A percentile compares a stretch with the other conserved stretches of the same genome.
phyloP scores from a whole-genome alignment of 257 asterid species.

The Echites panduratus region DNA sequence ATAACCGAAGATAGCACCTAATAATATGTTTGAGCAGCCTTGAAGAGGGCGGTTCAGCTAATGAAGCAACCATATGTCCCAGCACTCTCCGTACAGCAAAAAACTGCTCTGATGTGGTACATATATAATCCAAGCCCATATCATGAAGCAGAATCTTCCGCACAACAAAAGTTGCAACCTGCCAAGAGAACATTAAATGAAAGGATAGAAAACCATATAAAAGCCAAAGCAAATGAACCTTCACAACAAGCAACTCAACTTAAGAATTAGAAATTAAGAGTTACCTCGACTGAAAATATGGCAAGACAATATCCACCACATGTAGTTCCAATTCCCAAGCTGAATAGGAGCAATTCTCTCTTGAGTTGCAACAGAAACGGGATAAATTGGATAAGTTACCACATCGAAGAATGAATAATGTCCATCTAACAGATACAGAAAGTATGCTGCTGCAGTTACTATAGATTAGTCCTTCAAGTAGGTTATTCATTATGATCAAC shows the following conservation, averaged over 20 bases:
- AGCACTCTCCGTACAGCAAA: no score
- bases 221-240: background rate
- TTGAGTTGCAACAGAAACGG: constrained; percentile 58
- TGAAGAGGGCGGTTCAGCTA: no score
- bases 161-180: constrained; percentile 51
- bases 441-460: background rate
- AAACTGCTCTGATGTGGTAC: no score
- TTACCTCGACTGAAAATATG: constrained; percentile 74
- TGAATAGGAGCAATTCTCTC: constrained; percentile 74
- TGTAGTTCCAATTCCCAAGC: constrained; percentile 76
- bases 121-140: no score
- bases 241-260: background rate
- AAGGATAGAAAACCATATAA: background rate
- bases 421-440: background rate
- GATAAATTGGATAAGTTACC: background rate
- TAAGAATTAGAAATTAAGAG: background rate
- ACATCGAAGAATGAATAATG: background rate
- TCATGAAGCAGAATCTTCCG: no score
- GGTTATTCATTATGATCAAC: background rate
- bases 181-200: constrained; percentile 23
- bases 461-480: background rate
- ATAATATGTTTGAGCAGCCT: no score
- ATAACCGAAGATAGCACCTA: no score
- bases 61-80: no score
- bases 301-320: constrained; percentile 87